A percentile compares a stretch with the other conserved stretches of the same genome.
Evolutionary conservation across 768 basidiomycete species (phyloP).

Genomic region (Tylopilus sp.): DNA sequence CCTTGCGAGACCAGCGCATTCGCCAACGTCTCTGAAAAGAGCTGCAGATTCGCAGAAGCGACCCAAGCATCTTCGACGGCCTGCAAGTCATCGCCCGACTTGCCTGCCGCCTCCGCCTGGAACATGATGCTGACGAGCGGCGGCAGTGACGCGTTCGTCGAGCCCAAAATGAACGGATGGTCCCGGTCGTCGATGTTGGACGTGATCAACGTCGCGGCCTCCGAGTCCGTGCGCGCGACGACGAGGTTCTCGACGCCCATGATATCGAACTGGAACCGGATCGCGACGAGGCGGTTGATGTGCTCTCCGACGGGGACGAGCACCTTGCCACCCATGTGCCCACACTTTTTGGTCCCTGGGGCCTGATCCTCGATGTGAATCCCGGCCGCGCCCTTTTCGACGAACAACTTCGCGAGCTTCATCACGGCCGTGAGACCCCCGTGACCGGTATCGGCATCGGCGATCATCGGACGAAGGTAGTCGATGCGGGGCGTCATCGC

Average conservation of each 20-base stretch:
- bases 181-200: slow-evolving; percentile 98
- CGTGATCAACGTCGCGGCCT: slow-evolving; percentile 95
- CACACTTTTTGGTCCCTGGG: slow-evolving; percentile 94
- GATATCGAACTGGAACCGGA: slow-evolving; percentile 95
- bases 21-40: slow-evolving; percentile 73
- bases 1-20: slow-evolving; percentile 63
- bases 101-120: slow-evolving; percentile 78
- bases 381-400: slow-evolving; percentile 96
- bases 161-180: slow-evolving; percentile 94
- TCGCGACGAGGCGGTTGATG: slow-evolving; percentile 96
- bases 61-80: slow-evolving; percentile 89
- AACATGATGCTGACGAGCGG: slow-evolving; percentile 80
- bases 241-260: slow-evolving; percentile 97
- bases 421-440: slow-evolving; percentile 97
- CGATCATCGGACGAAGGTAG: slow-evolving; percentile 91
- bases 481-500: slow-evolving; percentile 70
- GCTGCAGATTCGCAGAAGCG: slow-evolving; percentile 67
- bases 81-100: slow-evolving; percentile 77
- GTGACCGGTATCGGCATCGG: slow-evolving; percentile 98
- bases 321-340: slow-evolving; percentile 94
- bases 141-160: slow-evolving; percentile 67
- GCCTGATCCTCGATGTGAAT: slow-evolving; percentile 99
- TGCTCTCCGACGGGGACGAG: slow-evolving; percentile 97
- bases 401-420: slow-evolving; percentile 98
- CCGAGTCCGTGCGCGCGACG: slow-evolving; percentile 93